Conservation (phyloP, 352 stramenopile genomes). For the Pythium diclinum region DNA sequence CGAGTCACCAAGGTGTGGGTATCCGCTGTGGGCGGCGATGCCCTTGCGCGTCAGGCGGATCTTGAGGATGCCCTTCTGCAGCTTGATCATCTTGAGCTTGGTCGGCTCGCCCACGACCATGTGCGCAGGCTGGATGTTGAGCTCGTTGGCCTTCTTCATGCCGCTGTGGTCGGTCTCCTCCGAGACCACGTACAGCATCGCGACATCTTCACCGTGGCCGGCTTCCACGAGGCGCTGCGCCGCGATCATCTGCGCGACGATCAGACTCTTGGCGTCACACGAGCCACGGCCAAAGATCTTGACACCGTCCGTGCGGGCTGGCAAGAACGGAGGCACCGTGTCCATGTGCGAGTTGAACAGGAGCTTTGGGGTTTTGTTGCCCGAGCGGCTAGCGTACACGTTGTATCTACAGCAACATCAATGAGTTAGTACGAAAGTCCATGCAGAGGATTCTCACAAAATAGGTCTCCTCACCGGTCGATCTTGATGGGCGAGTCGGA, state of each 20-base stretch:
- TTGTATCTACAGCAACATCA: constrained; percentile 45
- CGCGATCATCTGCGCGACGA: constrained; percentile 81
- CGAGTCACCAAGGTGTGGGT: constrained; percentile 79
- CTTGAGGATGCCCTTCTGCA: constrained; percentile 88
- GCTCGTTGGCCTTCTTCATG: constrained; percentile 86
- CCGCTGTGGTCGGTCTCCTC: constrained; percentile 88
- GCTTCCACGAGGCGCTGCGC: constrained; percentile 61
- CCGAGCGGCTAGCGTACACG: constrained; percentile 60
- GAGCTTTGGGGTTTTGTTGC: constrained; percentile 51
- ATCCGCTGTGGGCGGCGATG: constrained; percentile 79
- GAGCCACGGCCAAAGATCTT: constrained; percentile 77
- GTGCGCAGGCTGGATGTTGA: constrained; percentile 63
- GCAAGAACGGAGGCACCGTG: constrained; percentile 71
- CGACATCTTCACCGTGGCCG: constrained; percentile 59
- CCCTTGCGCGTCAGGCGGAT: constrained; percentile 69
- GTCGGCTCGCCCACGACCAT: constrained; percentile 86
- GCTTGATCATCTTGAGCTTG: constrained; percentile 71
- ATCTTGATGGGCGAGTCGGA: constrained; percentile 52
- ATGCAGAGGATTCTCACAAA: not conserved
- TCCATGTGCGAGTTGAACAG: constrained; percentile 89
- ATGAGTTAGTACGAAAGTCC: not conserved
- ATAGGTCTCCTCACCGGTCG: constrained; percentile 36
- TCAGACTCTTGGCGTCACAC: constrained; percentile 81
- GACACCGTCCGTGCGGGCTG: constrained; percentile 55
- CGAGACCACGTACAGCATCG: constrained; percentile 82